phyloP scores from a whole-genome alignment of 306 rosid genomes.

The Lagenaria siceraria region DNA sequence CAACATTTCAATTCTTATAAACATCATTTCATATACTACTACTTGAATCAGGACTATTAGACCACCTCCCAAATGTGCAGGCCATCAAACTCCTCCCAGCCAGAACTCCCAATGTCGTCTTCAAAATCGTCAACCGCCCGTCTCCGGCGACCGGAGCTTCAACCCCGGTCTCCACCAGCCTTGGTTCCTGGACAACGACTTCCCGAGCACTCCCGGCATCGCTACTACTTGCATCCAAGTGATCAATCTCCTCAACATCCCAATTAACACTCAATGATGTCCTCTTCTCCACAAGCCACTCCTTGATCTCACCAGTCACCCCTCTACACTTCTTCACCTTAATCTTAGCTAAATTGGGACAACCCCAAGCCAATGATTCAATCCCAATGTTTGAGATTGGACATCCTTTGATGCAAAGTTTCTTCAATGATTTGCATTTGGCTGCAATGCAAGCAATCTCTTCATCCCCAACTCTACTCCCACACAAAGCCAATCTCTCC shows the following conservation, averaged over 20 bases:
- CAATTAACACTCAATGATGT: slow-evolving; percentile 43
- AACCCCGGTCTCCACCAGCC: not conserved
- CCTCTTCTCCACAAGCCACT: slow-evolving; percentile 53
- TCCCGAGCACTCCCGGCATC: slow-evolving; percentile 9
- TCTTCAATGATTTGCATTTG: slow-evolving; percentile 56
- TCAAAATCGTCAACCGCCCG: not conserved
- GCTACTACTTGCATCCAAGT: slow-evolving; percentile 29
- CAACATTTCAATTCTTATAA: not conserved
- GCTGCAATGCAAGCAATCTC: slow-evolving; percentile 66
- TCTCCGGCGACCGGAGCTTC: not conserved
- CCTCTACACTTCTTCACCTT: slow-evolving; percentile 73
- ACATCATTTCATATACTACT: not conserved
- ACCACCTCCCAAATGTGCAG: not conserved
- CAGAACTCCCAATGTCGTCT: not conserved
- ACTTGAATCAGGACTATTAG: not conserved
- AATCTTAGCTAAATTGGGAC: slow-evolving; percentile 69
- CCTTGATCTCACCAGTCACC: slow-evolving; percentile 42
- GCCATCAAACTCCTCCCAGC: slow-evolving; percentile 1
- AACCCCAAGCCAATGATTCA: slow-evolving; percentile 54
- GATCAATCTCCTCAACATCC: slow-evolving; percentile 40
- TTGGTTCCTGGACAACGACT: not conserved
- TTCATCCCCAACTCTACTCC: slow-evolving; percentile 57
- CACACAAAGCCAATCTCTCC: slow-evolving; percentile 76
- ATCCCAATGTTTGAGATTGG: slow-evolving; percentile 62
- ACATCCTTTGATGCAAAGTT: slow-evolving; percentile 78